A percentile compares a stretch with the other conserved stretches of the same genome.
Conservation (phyloP, 495 filamentous ascomycete genomes). For the Penicillium canescens region DNA sequence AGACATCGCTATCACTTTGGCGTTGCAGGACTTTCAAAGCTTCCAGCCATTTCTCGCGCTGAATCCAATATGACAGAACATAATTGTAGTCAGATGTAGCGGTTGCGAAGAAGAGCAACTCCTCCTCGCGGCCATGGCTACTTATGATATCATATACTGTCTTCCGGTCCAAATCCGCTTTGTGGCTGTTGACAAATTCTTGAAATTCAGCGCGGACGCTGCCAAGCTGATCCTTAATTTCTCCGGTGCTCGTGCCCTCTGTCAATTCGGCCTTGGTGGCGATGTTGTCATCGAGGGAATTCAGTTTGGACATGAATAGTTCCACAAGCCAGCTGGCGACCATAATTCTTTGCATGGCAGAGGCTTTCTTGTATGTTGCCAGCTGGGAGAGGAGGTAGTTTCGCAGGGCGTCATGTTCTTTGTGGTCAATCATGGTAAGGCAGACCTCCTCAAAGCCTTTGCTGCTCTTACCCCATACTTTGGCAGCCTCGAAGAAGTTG, state of each 20-base stretch:
- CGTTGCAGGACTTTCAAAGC: constrained; percentile 84
- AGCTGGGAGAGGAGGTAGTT: constrained; percentile 89
- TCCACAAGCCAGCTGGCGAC: constrained; percentile 94
- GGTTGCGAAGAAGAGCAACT: constrained; percentile 87
- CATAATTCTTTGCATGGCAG: constrained; percentile 91
- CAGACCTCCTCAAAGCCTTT: constrained; percentile 97
- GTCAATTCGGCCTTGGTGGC: constrained; percentile 84
- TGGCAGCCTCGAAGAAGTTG: constrained; percentile 79
- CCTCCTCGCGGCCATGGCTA: constrained; percentile 90
- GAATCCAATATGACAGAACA: constrained; percentile 95
- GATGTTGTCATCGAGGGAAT: constrained; percentile 90
- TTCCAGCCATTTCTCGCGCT: constrained; percentile 91
- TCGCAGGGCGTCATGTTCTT: constrained; percentile 86
- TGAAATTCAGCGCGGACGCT: constrained; percentile 76
- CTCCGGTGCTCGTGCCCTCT: constrained; percentile 64
- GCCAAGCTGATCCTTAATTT: constrained; percentile 72
- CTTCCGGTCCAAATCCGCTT: constrained; percentile 80
- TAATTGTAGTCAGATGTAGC: constrained; percentile 89
- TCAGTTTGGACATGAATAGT: constrained; percentile 95
- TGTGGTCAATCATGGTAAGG: constrained; percentile 82
- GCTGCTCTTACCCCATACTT: constrained; percentile 89
- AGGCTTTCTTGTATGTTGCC: constrained; percentile 75
- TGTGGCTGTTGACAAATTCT: constrained; percentile 82
- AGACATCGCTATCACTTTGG: constrained; percentile 87
- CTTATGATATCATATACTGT: constrained; percentile 95